Evolutionary conservation across 192 early-diverging fungal genomes (phyloP), one percentile per base, ranked within the genome.

Genomic region (Jimgerdemannia lactiflua): DNA sequence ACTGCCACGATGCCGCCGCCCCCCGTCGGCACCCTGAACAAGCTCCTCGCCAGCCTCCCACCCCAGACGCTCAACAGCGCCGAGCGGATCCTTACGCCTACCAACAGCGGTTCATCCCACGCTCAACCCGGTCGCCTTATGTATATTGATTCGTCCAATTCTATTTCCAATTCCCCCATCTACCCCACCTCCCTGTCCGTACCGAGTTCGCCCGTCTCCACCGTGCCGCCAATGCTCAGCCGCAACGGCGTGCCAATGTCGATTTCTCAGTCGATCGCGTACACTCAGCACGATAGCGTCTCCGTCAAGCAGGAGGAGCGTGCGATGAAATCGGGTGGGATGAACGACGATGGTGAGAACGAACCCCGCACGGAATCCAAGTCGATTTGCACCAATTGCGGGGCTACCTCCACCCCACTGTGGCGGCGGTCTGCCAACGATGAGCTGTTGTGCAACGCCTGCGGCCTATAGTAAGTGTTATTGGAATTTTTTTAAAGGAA

Each of bases 401-500:
- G 87, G 6, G 92, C 91, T 1, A 98, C 94, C 4, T 93, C 91
- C 8, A 99, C 98, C 17, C 92, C 96, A 3, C 86, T 99, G 17
- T 99, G 98, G 98, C 90, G 98, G 42, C 85, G 96, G 19, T 91
- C 94, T 42, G 86, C 85, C n/a, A 89, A 93, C 71, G 96, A 96
- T 66, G 91, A 94, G 74, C 84, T 94, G 4, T 86, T 99, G 39
- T 99, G 98, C 84, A 99, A 99, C 76, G 98, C 98, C 7, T 99
- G 98, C 77, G 97, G 97, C 3, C 85, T 99, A 29, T 99, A 96
- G 85, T 95, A 89, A 81, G 82, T 75, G n/a, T 42, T 42, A 49
- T 74, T 73, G 4, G 29, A 29, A 9, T 69, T 74, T 70, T 6
- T 70, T 44, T 3, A 72, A 71, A 42, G 1, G 29, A 29, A 29